A percentile compares a stretch with the other conserved stretches of the same genome.
Conservation (phyloP, 768 basidiomycete species). For the Agrocybe praecox region DNA sequence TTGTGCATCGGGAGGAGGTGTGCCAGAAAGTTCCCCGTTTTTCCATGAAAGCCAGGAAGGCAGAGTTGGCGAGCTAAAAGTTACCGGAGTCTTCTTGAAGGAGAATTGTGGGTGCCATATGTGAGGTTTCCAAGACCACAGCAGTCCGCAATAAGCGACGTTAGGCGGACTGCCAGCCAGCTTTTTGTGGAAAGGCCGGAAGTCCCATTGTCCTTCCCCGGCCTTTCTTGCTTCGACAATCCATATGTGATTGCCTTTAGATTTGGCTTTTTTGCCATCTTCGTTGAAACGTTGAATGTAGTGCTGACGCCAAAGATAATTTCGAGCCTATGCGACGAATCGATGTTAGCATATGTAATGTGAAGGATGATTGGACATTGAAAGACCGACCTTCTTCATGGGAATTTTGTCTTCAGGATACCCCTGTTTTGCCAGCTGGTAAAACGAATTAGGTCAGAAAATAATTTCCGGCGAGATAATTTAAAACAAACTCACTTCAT, state of each 20-base stretch:
- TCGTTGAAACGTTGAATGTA: constrained; percentile 98
- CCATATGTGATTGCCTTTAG: constrained; percentile 99
- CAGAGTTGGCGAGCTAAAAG: constrained; percentile 77
- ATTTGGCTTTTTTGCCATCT: constrained; percentile 98
- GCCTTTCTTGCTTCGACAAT: constrained; percentile 93
- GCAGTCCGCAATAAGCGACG: constrained; percentile 79
- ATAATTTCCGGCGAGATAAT: constrained; percentile 5
- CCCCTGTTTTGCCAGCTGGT: constrained; percentile 79
- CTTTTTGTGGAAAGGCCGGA: constrained; percentile 86
- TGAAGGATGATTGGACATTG: background rate
- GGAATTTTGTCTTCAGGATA: constrained; percentile 94
- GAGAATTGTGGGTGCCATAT: constrained; percentile 97
- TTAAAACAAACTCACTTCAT: constrained; percentile 67
- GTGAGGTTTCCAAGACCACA: constrained; percentile 90
- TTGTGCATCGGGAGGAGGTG: constrained; percentile 75
- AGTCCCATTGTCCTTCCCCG: constrained; percentile 78
- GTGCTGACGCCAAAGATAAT: constrained; percentile 94
- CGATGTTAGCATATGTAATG: constrained; percentile 4
- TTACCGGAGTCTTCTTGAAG: constrained; percentile 75
- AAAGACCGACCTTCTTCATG: constrained; percentile 82
- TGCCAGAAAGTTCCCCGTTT: constrained; percentile 79
- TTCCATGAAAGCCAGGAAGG: constrained; percentile 92
- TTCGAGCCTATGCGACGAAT: constrained; percentile 62
- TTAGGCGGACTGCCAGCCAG: constrained; percentile 82
- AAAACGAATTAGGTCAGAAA: constrained; percentile 1